These are phyloP conservation scores for Serendipita sp. DNA, from an alignment of 768 basidiomycete species.

Conservation along the genomic window DNA sequence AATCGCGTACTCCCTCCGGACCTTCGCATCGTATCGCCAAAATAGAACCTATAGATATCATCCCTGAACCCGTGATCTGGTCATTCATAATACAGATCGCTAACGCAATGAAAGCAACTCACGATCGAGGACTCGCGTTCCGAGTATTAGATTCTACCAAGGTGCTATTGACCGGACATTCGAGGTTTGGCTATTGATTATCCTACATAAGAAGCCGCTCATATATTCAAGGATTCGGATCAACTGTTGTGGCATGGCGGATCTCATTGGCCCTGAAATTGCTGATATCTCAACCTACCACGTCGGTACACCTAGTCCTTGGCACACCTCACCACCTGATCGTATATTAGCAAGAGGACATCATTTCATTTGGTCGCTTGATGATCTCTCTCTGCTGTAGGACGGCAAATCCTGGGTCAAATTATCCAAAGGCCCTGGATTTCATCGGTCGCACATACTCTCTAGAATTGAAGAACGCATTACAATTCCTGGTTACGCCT, in stretches of 20 bases:
- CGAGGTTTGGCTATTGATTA: conserved; percentile 35
- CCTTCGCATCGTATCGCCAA: conserved; percentile 23
- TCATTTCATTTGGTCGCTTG: conserved; percentile 71
- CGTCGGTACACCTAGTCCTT: conserved; percentile 25
- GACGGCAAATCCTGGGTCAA: conserved; percentile 42
- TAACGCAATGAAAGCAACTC: conserved; percentile 70
- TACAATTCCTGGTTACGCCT: conserved; percentile 41
- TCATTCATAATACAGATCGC: conserved; percentile 83
- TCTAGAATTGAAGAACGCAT: conserved; percentile 63
- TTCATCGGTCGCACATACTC: conserved; percentile 57
- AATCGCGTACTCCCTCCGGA: conserved; percentile 27
- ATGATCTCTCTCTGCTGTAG: conserved; percentile 65
- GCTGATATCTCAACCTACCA: conserved; percentile 45
- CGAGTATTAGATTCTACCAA: conserved; percentile 75
- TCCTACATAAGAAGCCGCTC: not conserved
- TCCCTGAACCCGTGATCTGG: conserved; percentile 80
- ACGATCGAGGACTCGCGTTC: conserved; percentile 64
- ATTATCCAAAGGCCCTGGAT: conserved; percentile 59
- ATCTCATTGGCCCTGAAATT: conserved; percentile 48
- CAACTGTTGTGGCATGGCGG: conserved; percentile 71
- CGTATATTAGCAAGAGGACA: conserved; percentile 54
- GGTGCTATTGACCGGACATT: conserved; percentile 75
- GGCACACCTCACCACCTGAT: not conserved
- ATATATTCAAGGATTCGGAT: conserved; percentile 48
- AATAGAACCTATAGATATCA: conserved; percentile 15